These are phyloP conservation scores for Globisporangium paroecandrum DNA, from an alignment of 352 stramenopile species.

Conservation along the genomic window DNA sequence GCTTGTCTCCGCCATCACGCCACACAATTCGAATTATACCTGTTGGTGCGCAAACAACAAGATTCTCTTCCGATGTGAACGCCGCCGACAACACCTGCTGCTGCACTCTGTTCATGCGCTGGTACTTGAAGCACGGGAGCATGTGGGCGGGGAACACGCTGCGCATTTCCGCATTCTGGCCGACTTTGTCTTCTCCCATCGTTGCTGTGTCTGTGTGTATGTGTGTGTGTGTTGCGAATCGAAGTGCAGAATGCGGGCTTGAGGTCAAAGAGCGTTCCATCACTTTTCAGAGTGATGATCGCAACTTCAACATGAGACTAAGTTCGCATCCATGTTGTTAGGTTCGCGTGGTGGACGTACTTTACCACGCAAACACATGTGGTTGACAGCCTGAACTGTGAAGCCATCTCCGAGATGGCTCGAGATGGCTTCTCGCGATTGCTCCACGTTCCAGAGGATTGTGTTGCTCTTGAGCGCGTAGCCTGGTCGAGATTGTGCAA, in stretches of 20 bases:
- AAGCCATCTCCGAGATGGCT: too few species aligned
- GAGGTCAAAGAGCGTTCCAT: background rate
- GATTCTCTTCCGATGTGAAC: slow-evolving; percentile 28
- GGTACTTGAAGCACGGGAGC: slow-evolving; percentile 39
- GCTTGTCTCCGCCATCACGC: background rate
- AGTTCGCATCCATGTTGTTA: slow-evolving; percentile 6
- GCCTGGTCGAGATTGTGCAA: too few species aligned
- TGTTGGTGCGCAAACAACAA: slow-evolving; percentile 44
- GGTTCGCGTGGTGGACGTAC: background rate
- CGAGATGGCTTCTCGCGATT: too few species aligned
- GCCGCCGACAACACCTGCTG: slow-evolving; percentile 31
- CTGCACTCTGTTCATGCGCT: slow-evolving; percentile 43
- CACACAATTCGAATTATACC: slow-evolving; percentile 15
- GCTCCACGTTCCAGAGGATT: too few species aligned
- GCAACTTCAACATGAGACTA: slow-evolving; percentile 28
- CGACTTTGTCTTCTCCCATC: slow-evolving; percentile 2
- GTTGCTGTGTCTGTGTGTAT: slow-evolving; percentile 1
- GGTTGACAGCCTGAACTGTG: too few species aligned
- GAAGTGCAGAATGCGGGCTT: slow-evolving; percentile 15
- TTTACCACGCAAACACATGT: too few species aligned
- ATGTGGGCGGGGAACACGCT: slow-evolving; percentile 35
- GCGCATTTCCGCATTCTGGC: slow-evolving; percentile 15
- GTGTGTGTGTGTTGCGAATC: background rate
- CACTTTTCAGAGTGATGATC: slow-evolving; percentile 43
- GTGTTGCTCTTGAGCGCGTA: too few species aligned